Conservation (phyloP, 2,329 filamentous ascomycete genomes). For the Fusarium tjaetaba region DNA sequence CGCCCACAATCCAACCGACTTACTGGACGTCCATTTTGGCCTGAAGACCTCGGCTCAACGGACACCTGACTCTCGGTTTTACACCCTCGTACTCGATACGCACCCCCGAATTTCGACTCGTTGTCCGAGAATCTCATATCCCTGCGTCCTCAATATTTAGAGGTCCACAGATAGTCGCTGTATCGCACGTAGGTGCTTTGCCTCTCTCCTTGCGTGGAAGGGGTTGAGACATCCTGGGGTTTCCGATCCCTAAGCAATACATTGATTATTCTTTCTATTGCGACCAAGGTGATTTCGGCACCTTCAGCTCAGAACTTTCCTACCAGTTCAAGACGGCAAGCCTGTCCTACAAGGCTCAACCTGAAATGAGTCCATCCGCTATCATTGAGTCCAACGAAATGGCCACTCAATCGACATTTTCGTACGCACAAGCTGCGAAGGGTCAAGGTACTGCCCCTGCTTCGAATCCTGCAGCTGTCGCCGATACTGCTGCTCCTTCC, state of each 20-base stretch:
- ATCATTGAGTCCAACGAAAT: conserved; percentile 52
- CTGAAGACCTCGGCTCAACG: conserved; percentile 33
- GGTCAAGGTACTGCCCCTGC: conserved; percentile 65
- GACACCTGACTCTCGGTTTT: conserved; percentile 5
- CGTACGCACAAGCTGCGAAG: conserved; percentile 95
- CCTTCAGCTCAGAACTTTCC: conserved; percentile 27
- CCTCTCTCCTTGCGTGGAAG: conserved; percentile 40
- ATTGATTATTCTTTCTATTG: conserved; percentile 13
- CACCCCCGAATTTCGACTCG: conserved; percentile 21
- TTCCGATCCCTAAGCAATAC: conserved; percentile 32
- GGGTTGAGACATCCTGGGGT: conserved; percentile 40
- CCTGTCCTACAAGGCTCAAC: conserved; percentile 29
- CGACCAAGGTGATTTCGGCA: conserved; percentile 35
- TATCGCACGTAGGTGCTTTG: conserved; percentile 39
- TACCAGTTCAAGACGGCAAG: conserved; percentile 28
- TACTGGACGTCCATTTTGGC: background rate
- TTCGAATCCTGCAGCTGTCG: conserved; percentile 42
- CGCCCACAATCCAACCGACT: conserved; percentile 25
- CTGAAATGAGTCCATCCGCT: conserved; percentile 45
- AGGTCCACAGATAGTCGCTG: conserved; percentile 34
- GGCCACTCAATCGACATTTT: conserved; percentile 74
- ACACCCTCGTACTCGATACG: conserved; percentile 14
- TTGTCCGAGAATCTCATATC: conserved; percentile 14
- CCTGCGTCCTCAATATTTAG: conserved; percentile 36
- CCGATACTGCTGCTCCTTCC: conserved; percentile 37